A percentile compares a stretch with the other conserved stretches of the same genome.
phyloP scores from a whole-genome alignment of 2,329 filamentous ascomycete genomes.

The Ustulina deusta region DNA sequence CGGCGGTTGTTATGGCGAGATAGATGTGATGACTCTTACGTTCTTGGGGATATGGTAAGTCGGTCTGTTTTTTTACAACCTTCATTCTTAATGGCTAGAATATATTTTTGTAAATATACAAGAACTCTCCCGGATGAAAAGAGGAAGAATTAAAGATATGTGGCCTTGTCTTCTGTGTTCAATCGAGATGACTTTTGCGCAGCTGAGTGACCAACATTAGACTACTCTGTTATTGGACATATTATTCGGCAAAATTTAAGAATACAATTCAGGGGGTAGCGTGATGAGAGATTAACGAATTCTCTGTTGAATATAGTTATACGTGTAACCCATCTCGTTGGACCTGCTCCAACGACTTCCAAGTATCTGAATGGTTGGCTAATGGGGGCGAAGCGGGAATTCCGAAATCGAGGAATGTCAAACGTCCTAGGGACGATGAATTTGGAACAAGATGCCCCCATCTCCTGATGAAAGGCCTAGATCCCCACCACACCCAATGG shows the following conservation, averaged over 20 bases:
- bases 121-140: neutral
- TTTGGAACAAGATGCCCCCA: neutral
- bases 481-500: neutral
- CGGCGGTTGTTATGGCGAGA: neutral
- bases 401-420: neutral
- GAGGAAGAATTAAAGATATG: neutral
- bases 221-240: neutral
- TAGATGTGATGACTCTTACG: neutral
- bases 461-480: neutral
- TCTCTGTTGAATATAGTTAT: too few species aligned
- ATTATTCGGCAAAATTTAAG: neutral
- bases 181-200: neutral
- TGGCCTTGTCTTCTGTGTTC: neutral
- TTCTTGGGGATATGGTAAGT: neutral
- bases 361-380: neutral
- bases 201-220: neutral
- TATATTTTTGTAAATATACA: neutral
- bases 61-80: neutral
- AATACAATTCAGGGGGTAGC: neutral
- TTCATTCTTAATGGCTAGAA: neutral
- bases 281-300: too few species aligned
- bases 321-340: neutral
- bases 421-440: neutral
- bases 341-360: neutral
- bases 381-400: neutral